phyloP scores from a whole-genome alignment of 2,329 filamentous ascomycete species.

The Diplocarpon mali region DNA sequence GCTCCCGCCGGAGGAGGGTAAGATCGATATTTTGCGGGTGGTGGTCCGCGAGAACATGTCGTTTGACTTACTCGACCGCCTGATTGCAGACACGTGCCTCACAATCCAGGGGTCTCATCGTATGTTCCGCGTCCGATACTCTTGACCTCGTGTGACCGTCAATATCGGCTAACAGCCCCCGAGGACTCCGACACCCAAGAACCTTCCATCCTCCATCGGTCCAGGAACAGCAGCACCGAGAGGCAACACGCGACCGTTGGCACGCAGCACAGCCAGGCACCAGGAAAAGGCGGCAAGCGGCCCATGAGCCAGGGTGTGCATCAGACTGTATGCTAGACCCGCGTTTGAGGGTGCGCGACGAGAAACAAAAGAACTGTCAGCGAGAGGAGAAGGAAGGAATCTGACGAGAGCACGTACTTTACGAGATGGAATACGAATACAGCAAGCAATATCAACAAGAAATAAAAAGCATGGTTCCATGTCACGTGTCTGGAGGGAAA shows the following conservation, averaged over 20 bases:
- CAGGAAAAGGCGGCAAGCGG: slow-evolving; percentile 29
- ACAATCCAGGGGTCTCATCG: slow-evolving; percentile 51
- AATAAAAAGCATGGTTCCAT: too few species aligned
- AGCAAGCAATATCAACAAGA: too few species aligned
- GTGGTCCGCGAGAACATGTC: slow-evolving; percentile 57
- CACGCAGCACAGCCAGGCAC: slow-evolving; percentile 7
- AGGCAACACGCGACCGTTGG: slow-evolving; percentile 29
- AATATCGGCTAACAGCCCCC: too few species aligned
- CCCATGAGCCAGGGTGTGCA: slow-evolving; percentile 35
- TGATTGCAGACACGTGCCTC: slow-evolving; percentile 48
- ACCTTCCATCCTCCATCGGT: slow-evolving; percentile 29
- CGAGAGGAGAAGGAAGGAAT: too few species aligned
- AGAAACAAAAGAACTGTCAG: too few species aligned
- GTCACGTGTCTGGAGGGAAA: too few species aligned
- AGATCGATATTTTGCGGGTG: slow-evolving; percentile 55
- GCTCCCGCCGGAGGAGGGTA: slow-evolving; percentile 48
- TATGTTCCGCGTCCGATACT: slow-evolving; percentile 8
- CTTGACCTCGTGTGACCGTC: too few species aligned
- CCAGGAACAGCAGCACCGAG: slow-evolving; percentile 28
- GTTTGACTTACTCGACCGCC: slow-evolving; percentile 53
- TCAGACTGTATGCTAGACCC: too few species aligned
- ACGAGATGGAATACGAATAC: too few species aligned
- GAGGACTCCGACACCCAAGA: slow-evolving; percentile 30
- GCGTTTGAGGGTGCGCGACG: too few species aligned
- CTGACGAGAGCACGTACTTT: too few species aligned